Base-by-base conservation (phyloP, 2,329 filamentous ascomycete genomes). In the Phaeosphaeria sp. region DNA sequence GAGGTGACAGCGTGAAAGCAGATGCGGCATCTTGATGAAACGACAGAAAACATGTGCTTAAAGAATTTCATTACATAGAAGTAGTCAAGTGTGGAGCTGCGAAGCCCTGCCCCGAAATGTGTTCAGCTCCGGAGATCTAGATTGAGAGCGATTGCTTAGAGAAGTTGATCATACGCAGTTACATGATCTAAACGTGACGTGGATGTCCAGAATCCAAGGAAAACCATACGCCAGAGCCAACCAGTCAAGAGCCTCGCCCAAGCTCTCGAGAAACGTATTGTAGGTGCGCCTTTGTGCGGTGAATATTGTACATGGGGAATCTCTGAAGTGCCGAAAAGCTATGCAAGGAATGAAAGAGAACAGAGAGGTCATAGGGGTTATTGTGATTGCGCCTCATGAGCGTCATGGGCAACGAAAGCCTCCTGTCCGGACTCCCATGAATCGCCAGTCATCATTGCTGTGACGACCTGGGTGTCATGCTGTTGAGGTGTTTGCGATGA, bases 381-480 rank as follows among this genome's bases (percentile, higher is more conserved):
- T 51, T 49, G 55, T 17, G 53, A 56, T 7, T 54, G 44, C 8
- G 46, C 48, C 21, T n/a, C n/a, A n/a, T n/a, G n/a, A n/a, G n/a
- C n/a, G n/a, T 57, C 36, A 22, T 56, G 60, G 17, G 53, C 20
- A 2, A 52, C 25, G 8, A 56, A 57, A 18, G 55, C 21, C 30
- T 56, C 57, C 47, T 51, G 49, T 6, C 57, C 36, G n/a, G 51
- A 21, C 30, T 60, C 57, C 7, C 17, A 42, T 20, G 42, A 22
- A 13, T 63, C 60, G 21, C 53, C 53, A 9, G 60, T 56, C 24
- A 51, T 55, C 46, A 59, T 51, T 27, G 49, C 22, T 30, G 46
- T 30, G 2, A 56, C n/a, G 18, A 45, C 27, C 21, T 53, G 53
- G 15, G 45, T 13, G 15, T 55, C 47, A 5, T 47, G 25, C 21